Base-by-base conservation (phyloP, 352 stramenopile species). In the Blastocystis sp. region DNA sequence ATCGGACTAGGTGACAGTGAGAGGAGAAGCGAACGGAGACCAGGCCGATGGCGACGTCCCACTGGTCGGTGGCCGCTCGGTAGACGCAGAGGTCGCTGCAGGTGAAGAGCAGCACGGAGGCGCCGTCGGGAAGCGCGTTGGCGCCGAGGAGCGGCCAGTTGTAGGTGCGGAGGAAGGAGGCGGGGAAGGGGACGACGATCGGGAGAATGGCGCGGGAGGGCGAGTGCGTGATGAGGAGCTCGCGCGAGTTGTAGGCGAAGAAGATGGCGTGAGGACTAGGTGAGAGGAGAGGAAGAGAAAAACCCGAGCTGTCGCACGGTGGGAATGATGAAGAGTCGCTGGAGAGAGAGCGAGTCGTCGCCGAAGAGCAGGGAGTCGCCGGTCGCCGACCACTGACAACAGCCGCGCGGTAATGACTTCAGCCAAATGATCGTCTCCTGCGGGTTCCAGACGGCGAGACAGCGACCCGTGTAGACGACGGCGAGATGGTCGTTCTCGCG, bases 21-120 rank as follows among this genome's bases (percentile, higher is more conserved):
- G 14, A 27, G 11, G 3, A 9, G 6, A 42, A 81, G 11, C 46
- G 14, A n/a, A 64, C 69, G 24, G 54, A 29, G 46, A 65, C 38
- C 2, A 81, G 34, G 16, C 48, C 69, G 9, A 4, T 63, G 8
- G 69, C 48, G 16, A 81, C 48, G 4, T 40, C 21, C 69, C 69
- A 81, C 24, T 63, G 27, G 18, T 81, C 69, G 21, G 49, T 24
- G 4, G 48, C 46, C 24, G 44, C 32, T 21, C 61, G n/a, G 27
- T 81, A 81, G 44, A 81, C 29, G 27, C 69, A 81, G 18, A 81
- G 24, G 27, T 81, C 69, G 18, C 18, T 81, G 24, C 44, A 63
- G 18, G 69, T 64, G 42, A 44, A 81, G 6, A 81, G 69, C 27
- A 61, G 53, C 1, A 81, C 69, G 29, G n/a, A 44, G 53, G 44